Evolutionary conservation across 352 stramenopile genomes (phyloP), one percentile per base, ranked within the genome.

Genomic region (Phytophthora pinifolia): DNA sequence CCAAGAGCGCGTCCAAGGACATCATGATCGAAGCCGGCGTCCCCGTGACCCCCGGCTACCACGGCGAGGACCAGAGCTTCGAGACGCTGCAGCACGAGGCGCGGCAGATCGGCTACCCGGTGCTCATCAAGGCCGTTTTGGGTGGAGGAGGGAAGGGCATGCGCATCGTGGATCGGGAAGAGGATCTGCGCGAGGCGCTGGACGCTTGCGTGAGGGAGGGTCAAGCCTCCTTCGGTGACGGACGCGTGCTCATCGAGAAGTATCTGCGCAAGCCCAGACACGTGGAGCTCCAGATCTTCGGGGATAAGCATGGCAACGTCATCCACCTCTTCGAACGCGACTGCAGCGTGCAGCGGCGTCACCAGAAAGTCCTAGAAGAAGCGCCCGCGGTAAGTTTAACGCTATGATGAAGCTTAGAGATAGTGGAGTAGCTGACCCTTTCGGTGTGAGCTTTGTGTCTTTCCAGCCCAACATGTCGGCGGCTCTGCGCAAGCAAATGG

Each of bases 281-380:
- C 67, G 85, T 98, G 31, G 93, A 98, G 65, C 67, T 98, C 20
- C 93, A 98, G 69, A 72, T 98, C 31, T 96, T 98, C 51, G 91
- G 80, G 22, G 92, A 98, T 70, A 90, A 84, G 45, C 72, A 93
- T 42, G 92, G 90, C 37, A 95, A 97, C 50, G 77, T 86, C 30
- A 76, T 97, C 29, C 78, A 96, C 51, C 60, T 98, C n/a, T 92
- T 86, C 30, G 92, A 98, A 56, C 79, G 90, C 58, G 90, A 97
- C 53, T 97, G 90, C 72, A 91, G 72, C 34, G 81, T 97, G 18
- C 89, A 97, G 73, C 76, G 93, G 33, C 78, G 90, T 9, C 88
- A 98, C 65, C 93, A 98, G 61, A 98, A 98, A 77, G 92, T 98
- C 22, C 69, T 98, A 20, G 93, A 98, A 64, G 93, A 98, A 69